A percentile compares a stretch with the other conserved stretches of the same genome.
These are phyloP conservation scores for Zangia roseola DNA, from an alignment of 768 basidiomycete species.

Conservation along the genomic window DNA sequence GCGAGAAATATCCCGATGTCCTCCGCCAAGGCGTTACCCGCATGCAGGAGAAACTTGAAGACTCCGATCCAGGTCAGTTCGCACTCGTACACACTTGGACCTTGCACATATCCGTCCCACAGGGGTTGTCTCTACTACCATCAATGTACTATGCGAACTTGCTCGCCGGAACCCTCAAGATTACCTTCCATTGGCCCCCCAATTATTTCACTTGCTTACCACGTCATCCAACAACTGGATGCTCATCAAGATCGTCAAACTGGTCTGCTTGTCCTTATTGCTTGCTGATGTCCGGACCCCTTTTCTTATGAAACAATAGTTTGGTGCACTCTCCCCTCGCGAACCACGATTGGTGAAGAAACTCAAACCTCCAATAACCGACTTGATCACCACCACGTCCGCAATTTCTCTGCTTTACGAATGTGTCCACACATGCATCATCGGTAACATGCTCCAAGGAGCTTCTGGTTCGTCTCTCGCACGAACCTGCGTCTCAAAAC, in stretches of 20 bases:
- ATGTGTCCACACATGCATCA: constrained; percentile 97
- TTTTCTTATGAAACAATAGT: constrained; percentile 46
- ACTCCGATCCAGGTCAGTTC: constrained; percentile 62
- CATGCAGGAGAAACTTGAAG: constrained; percentile 78
- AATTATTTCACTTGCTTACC: constrained; percentile 88
- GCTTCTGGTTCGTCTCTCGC: constrained; percentile 77
- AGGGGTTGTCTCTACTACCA: constrained; percentile 93
- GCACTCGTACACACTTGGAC: not conserved
- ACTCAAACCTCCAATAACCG: constrained; percentile 89
- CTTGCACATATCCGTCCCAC: not conserved
- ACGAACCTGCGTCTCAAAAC: constrained; percentile 85
- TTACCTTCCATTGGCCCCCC: constrained; percentile 86
- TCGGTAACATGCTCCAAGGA: constrained; percentile 91
- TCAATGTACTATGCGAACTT: constrained; percentile 93
- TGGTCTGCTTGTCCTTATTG: constrained; percentile 51
- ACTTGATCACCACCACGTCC: constrained; percentile 91
- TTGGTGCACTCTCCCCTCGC: constrained; percentile 87
- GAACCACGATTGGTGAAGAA: constrained; percentile 95
- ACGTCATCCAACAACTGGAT: constrained; percentile 99
- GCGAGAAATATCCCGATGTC: constrained; percentile 81
- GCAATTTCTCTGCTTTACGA: constrained; percentile 97
- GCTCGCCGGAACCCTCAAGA: constrained; percentile 76
- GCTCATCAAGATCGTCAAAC: constrained; percentile 97
- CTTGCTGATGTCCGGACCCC: not conserved
- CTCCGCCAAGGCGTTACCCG: constrained; percentile 62